Percentiles rank a stretch among this genome's conserved stretches.
These are phyloP conservation scores for Bipolaris sorokiniana DNA, from an alignment of 2,329 filamentous ascomycete species.

Conservation along the genomic window DNA sequence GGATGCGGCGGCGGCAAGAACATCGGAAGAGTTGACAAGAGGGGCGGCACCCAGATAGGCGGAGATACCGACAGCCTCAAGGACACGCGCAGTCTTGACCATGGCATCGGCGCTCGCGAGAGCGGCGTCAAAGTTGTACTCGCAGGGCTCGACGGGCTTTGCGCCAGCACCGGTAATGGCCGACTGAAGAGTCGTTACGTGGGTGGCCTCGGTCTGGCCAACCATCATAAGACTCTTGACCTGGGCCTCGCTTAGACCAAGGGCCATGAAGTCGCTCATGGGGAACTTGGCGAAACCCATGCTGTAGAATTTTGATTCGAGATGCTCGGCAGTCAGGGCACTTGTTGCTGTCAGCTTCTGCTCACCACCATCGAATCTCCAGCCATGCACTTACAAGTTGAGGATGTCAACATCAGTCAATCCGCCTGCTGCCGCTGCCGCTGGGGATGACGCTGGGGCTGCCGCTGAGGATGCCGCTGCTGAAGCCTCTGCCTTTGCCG, in stretches of 20 bases:
- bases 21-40: slow-evolving; percentile 63
- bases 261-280: slow-evolving; percentile 66
- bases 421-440: slow-evolving; percentile 33
- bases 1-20: slow-evolving; percentile 70
- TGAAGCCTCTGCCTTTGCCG: neutral
- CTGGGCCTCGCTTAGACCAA: slow-evolving; percentile 63
- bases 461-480: slow-evolving; percentile 27
- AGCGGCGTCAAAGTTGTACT: slow-evolving; percentile 68
- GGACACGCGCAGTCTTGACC: slow-evolving; percentile 71
- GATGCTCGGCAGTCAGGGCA: slow-evolving; percentile 75
- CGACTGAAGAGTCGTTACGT: slow-evolving; percentile 65
- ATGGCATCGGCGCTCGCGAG: slow-evolving; percentile 70
- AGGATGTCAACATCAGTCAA: slow-evolving; percentile 60
- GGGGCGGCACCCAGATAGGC: slow-evolving; percentile 74
- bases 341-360: slow-evolving; percentile 52
- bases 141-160: slow-evolving; percentile 71
- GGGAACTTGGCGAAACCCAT: slow-evolving; percentile 72
- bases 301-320: slow-evolving; percentile 75
- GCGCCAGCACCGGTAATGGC: slow-evolving; percentile 67
- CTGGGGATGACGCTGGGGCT: slow-evolving; percentile 23
- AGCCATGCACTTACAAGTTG: slow-evolving; percentile 56
- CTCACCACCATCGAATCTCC: slow-evolving; percentile 20
- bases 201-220: slow-evolving; percentile 66
- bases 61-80: slow-evolving; percentile 77
- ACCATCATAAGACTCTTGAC: slow-evolving; percentile 67